These are phyloP conservation scores for Myrmaecium sp. DNA, from an alignment of 2,329 filamentous ascomycete species.

Conservation along the genomic window DNA sequence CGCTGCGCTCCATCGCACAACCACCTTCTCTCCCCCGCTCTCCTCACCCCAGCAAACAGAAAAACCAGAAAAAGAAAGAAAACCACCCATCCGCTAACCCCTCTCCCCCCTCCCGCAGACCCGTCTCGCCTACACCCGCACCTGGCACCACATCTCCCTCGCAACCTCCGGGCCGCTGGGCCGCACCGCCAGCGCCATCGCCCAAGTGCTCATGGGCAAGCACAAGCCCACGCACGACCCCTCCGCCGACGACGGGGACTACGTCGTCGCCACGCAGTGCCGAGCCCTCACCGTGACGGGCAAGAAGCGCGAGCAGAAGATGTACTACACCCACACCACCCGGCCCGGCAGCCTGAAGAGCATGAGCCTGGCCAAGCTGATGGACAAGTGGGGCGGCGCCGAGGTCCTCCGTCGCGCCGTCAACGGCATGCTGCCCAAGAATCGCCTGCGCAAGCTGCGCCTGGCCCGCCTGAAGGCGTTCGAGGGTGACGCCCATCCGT, in stretches of 20 bases:
- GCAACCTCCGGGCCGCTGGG: constrained; percentile 62
- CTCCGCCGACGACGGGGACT: constrained; percentile 96
- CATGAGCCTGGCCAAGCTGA: constrained; percentile 89
- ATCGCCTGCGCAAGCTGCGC: constrained; percentile 73
- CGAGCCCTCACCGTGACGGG: constrained; percentile 74
- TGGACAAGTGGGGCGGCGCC: constrained; percentile 82
- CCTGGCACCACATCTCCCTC: constrained; percentile 84
- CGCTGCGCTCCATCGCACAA: constrained; percentile 1
- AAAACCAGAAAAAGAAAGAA: not conserved
- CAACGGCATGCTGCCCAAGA: constrained; percentile 95
- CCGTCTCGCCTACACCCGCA: constrained; percentile 84
- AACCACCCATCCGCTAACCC: constrained; percentile 2
- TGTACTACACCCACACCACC: constrained; percentile 89
- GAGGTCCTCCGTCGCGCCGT: constrained; percentile 88
- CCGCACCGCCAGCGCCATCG: constrained; percentile 75
- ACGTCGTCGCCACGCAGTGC: constrained; percentile 88
- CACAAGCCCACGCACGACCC: constrained; percentile 97
- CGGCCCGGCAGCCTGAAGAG: constrained; percentile 70
- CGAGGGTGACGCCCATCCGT: constrained; percentile 83
- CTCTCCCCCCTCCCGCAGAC: constrained; percentile 40
- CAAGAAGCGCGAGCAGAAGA: constrained; percentile 84
- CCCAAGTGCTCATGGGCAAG: constrained; percentile 86
- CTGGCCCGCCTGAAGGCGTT: constrained; percentile 86
- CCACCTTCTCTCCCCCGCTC: not conserved
- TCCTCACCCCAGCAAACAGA: not conserved